phyloP scores from a whole-genome alignment of 306 rosid species.

The Cucumis melo region DNA sequence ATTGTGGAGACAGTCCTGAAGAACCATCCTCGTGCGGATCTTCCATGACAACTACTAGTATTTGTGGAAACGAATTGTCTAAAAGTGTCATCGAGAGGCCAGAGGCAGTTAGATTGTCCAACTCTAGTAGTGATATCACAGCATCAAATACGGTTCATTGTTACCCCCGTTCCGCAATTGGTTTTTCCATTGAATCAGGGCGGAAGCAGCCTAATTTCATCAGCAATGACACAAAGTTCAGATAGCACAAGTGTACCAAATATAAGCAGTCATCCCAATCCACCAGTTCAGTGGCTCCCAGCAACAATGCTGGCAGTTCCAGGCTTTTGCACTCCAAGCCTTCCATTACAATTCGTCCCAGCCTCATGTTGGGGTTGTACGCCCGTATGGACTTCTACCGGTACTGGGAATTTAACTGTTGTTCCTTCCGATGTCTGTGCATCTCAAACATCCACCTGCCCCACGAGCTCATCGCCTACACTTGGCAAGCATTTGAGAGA shows the following conservation, averaged over 20 bases:
- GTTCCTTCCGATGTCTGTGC: slow-evolving; percentile 26
- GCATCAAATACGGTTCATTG: slow-evolving; percentile 19
- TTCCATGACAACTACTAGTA: slow-evolving; percentile 14
- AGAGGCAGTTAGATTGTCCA: slow-evolving; percentile 4
- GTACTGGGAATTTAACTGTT: slow-evolving; percentile 17
- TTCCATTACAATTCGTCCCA: slow-evolving; percentile 36
- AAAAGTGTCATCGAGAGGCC: background rate
- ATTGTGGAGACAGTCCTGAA: slow-evolving; percentile 18
- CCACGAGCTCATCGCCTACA: slow-evolving; percentile 25
- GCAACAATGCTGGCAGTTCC: slow-evolving; percentile 36
- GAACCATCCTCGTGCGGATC: slow-evolving; percentile 28
- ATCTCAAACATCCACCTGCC: slow-evolving; percentile 34
- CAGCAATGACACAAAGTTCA: slow-evolving; percentile 11
- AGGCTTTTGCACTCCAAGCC: slow-evolving; percentile 24
- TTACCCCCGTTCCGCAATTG: slow-evolving; percentile 36
- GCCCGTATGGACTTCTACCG: slow-evolving; percentile 20
- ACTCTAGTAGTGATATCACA: slow-evolving; percentile 9
- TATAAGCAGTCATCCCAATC: slow-evolving; percentile 8
- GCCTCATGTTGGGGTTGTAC: slow-evolving; percentile 31
- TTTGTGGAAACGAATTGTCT: slow-evolving; percentile 23
- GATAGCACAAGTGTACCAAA: slow-evolving; percentile 11
- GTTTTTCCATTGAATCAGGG: slow-evolving; percentile 29
- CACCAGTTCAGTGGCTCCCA: slow-evolving; percentile 30
- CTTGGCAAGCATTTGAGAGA: slow-evolving; percentile 56
- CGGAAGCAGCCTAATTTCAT: slow-evolving; percentile 17